These are phyloP conservation scores for Decorospora gaudefroyi DNA, from an alignment of 2,329 filamentous ascomycete genomes.

Conservation along the genomic window DNA sequence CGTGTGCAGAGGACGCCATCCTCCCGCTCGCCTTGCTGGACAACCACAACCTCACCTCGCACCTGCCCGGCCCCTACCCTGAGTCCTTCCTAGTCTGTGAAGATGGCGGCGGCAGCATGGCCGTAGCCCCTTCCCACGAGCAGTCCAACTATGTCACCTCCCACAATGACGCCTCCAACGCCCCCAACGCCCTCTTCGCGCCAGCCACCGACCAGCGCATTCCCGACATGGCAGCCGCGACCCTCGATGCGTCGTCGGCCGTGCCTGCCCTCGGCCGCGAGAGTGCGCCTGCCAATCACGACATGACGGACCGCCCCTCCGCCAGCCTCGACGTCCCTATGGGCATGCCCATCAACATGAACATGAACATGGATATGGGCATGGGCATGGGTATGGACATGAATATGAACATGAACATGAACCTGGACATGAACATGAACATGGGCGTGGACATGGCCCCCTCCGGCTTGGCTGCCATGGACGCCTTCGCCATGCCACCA, in stretches of 20 bases:
- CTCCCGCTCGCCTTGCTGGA: constrained; percentile 4
- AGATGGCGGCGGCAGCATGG: constrained; percentile 42
- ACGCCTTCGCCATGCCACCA: constrained; percentile 17
- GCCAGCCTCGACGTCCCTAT: constrained; percentile 31
- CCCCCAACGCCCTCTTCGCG: constrained; percentile 21
- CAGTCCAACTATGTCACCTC: constrained; percentile 28
- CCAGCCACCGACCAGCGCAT: constrained; percentile 25
- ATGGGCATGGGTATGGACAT: constrained; percentile 26
- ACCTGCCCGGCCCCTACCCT: constrained; percentile 3
- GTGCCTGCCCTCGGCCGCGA: constrained; percentile 11
- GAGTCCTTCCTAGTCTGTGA: constrained; percentile 16
- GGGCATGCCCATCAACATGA: constrained; percentile 21
- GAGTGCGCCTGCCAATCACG: constrained; percentile 21
- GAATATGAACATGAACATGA: constrained; percentile 28
- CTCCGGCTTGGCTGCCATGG: constrained; percentile 17
- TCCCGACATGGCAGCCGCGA: constrained; percentile 39
- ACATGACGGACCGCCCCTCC: constrained; percentile 7
- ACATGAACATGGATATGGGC: constrained; percentile 16
- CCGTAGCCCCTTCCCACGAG: constrained; percentile 32
- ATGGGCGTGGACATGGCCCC: constrained; percentile 20
- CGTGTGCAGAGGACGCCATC: constrained; percentile 22
- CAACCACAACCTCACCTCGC: constrained; percentile 6
- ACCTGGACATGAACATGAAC: constrained; percentile 15
- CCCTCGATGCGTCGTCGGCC: constrained; percentile 27
- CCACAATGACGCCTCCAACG: constrained; percentile 33